Conservation (phyloP, 2,329 filamentous ascomycete genomes). For the Exophiala spinifera region DNA sequence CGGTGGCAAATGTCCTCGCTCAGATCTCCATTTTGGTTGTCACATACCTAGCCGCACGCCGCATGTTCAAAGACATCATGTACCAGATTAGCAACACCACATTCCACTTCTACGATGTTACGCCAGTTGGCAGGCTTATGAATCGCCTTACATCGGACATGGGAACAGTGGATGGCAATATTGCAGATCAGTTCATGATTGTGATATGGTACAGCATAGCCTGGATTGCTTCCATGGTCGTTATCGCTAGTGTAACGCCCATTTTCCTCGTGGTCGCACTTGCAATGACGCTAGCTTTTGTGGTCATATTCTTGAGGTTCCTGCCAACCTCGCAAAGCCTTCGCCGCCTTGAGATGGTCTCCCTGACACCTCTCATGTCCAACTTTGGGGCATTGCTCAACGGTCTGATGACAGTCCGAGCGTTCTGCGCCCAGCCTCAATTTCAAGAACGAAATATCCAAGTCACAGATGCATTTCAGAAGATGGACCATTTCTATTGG, state of each 20-base stretch:
- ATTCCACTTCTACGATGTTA: constrained; percentile 88
- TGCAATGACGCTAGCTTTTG: constrained; percentile 64
- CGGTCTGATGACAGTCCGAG: constrained; percentile 80
- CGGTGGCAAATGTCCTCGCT: constrained; percentile 58
- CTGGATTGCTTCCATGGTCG: constrained; percentile 68
- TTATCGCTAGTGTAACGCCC: constrained; percentile 78
- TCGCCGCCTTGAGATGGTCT: constrained; percentile 83
- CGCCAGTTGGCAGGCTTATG: constrained; percentile 84
- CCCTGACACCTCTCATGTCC: constrained; percentile 80
- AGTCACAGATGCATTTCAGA: constrained; percentile 84
- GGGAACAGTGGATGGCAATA: constrained; percentile 82
- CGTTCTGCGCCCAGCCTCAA: constrained; percentile 72
- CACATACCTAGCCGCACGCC: constrained; percentile 72
- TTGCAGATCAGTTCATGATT: constrained; percentile 68
- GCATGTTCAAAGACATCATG: constrained; percentile 71
- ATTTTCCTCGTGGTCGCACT: constrained; percentile 71
- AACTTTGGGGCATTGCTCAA: constrained; percentile 88
- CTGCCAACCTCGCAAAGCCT: constrained; percentile 80
- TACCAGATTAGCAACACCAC: constrained; percentile 71
- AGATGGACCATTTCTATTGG: constrained; percentile 97
- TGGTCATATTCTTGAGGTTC: constrained; percentile 72
- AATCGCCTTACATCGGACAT: constrained; percentile 90
- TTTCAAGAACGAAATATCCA: constrained; percentile 78
- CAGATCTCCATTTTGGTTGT: constrained; percentile 71
- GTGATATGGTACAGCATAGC: constrained; percentile 69